Evolutionary conservation across 2,329 filamentous ascomycete genomes (phyloP).

Genomic region (Tolypocladium pustulatum): DNA sequence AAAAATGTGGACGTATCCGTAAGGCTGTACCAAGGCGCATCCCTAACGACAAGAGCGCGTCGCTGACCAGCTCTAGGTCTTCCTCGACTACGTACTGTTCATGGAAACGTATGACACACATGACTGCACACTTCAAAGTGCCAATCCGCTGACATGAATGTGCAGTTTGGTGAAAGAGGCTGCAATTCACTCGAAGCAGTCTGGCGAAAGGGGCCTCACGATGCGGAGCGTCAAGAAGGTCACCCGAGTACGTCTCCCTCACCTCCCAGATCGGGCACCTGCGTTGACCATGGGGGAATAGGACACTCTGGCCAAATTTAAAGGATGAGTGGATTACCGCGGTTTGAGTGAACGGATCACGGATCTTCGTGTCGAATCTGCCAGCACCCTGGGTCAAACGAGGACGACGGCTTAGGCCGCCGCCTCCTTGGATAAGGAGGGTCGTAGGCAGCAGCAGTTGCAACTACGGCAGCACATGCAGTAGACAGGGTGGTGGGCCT

Average conservation of each 20-base stretch:
- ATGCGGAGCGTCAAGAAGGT: constrained; percentile 68
- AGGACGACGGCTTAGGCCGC: not conserved
- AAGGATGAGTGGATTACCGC: constrained; percentile 36
- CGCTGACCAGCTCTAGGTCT: constrained; percentile 50
- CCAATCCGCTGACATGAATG: not conserved
- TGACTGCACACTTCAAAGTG: not conserved
- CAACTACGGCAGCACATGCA: not conserved
- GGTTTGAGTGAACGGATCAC: not conserved
- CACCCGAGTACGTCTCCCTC: constrained; percentile 45
- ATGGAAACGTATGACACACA: constrained; percentile 46
- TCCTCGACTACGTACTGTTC: constrained; percentile 75
- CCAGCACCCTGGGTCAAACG: not conserved
- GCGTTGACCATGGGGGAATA: constrained; percentile 17
- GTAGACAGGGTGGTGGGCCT: not conserved
- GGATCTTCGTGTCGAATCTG: not conserved
- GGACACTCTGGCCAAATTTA: constrained; percentile 59
- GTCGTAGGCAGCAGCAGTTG: not conserved
- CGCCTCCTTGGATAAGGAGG: not conserved
- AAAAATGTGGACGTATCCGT: constrained; percentile 83
- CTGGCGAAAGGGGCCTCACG: constrained; percentile 64
- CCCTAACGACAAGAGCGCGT: constrained; percentile 5
- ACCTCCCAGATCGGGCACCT: not conserved
- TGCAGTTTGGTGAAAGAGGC: constrained; percentile 69
- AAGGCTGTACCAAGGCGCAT: constrained; percentile 16
- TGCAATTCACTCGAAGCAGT: constrained; percentile 62